A percentile compares a stretch with the other conserved stretches of the same genome.
phyloP scores from a whole-genome alignment of 176 grass and related monocot species.

The Dendrocalamus sinicus region DNA sequence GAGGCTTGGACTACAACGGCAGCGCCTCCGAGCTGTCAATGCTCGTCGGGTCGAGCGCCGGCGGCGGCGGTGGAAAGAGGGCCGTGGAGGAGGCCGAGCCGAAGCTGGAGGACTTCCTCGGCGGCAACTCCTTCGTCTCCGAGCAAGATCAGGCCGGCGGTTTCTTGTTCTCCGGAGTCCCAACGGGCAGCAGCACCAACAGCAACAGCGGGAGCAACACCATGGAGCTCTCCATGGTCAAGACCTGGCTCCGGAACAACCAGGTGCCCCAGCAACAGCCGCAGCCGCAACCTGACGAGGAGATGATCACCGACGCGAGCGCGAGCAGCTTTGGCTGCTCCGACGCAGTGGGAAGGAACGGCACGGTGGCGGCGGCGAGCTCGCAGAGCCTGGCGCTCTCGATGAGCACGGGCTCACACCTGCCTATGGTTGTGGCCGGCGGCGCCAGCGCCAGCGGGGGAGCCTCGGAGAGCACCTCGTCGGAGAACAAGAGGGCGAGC shows the following conservation, averaged over 20 bases:
- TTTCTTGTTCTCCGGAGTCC: conserved; percentile 61
- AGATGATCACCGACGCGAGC: conserved; percentile 66
- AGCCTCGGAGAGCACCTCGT: conserved; percentile 61
- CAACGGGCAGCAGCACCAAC: conserved; percentile 47
- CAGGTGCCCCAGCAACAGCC: conserved; percentile 37
- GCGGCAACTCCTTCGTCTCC: conserved; percentile 78
- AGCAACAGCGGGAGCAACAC: conserved; percentile 59
- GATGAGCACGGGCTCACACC: conserved; percentile 83
- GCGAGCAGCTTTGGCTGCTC: conserved; percentile 58
- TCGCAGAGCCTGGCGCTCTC: conserved; percentile 82
- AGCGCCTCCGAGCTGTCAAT: conserved; percentile 86
- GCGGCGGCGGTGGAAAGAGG: conserved; percentile 38
- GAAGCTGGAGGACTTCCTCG: conserved; percentile 96
- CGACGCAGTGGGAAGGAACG: conserved; percentile 45
- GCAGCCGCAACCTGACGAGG: conserved; percentile 32
- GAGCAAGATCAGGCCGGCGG: conserved; percentile 70
- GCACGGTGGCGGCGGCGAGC: conserved; percentile 34
- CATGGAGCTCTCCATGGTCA: conserved; percentile 92
- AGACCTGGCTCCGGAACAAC: conserved; percentile 88
- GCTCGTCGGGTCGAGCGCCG: conserved; percentile 84
- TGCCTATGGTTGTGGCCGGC: conserved; percentile 44
- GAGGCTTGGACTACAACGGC: conserved; percentile 65
- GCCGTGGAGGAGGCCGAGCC: conserved; percentile 60
- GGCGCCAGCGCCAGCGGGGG: conserved; percentile 32
- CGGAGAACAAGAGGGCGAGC: conserved; percentile 64